phyloP scores from a whole-genome alignment of 2,329 filamentous ascomycete species.

The Acephala macrosclerotiorum region DNA sequence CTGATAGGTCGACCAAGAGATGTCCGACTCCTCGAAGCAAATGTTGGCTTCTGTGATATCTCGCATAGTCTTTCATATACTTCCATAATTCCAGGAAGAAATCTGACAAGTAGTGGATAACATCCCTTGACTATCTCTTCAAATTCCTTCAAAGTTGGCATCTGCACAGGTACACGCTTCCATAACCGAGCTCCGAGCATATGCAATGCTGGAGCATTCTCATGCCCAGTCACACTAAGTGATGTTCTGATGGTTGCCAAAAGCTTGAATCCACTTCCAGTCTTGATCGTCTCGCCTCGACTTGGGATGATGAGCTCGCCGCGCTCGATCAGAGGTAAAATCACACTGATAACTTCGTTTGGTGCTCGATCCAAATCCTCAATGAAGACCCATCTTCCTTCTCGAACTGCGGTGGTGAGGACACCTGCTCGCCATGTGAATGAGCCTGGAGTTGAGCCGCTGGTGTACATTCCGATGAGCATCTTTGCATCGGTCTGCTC shows the following conservation, averaged over 20 bases:
- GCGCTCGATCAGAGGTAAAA: constrained; percentile 90
- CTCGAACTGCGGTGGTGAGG: constrained; percentile 89
- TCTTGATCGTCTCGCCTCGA: constrained; percentile 84
- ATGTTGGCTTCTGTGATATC: constrained; percentile 50
- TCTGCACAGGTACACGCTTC: constrained; percentile 75
- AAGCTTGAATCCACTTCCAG: constrained; percentile 85
- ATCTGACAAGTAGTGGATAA: constrained; percentile 73
- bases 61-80: constrained; percentile 63
- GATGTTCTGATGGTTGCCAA: constrained; percentile 89
- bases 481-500: constrained; percentile 98
- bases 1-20: constrained; percentile 63
- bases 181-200: constrained; percentile 89
- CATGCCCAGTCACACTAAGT: constrained; percentile 69
- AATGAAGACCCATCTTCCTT: constrained; percentile 96
- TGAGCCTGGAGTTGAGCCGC: constrained; percentile 83
- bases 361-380: constrained; percentile 96
- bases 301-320: constrained; percentile 91
- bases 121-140: constrained; percentile 74
- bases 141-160: constrained; percentile 74
- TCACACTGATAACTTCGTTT: constrained; percentile 90
- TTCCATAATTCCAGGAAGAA: constrained; percentile 63
- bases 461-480: constrained; percentile 92
- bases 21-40: constrained; percentile 55
- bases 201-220: constrained; percentile 69
- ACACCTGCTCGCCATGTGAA: constrained; percentile 95